These are phyloP conservation scores for Craspedostauros australis DNA, from an alignment of 108 stramenopile species.

Conservation along the genomic window DNA sequence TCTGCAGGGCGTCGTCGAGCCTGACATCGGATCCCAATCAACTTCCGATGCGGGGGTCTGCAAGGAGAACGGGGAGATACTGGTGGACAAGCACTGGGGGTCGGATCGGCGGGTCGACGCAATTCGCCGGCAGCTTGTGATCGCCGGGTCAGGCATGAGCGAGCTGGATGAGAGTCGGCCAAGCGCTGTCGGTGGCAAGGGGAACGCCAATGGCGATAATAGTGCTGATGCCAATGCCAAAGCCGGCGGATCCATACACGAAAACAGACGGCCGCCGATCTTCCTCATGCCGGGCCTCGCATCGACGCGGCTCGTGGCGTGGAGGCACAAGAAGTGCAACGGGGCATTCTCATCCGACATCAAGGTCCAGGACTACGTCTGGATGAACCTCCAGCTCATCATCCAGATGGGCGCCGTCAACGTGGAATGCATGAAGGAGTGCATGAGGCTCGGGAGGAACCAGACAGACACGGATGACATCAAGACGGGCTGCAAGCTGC, in stretches of 20 bases:
- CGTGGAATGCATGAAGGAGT: conserved; percentile 63
- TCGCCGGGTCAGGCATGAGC: conserved; percentile 17
- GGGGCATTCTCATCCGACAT: conserved; percentile 57
- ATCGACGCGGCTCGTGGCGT: conserved; percentile 73
- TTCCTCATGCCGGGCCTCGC: conserved; percentile 82
- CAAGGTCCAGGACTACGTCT: conserved; percentile 81
- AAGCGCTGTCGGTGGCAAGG: too few species aligned
- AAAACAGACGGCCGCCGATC: conserved; percentile 62
- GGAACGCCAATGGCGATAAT: not conserved
- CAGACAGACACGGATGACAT: conserved; percentile 68
- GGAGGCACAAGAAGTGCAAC: conserved; percentile 69
- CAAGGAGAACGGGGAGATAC: conserved; percentile 15
- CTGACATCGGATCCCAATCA: conserved; percentile 13
- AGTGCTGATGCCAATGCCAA: conserved; percentile 5
- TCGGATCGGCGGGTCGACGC: conserved; percentile 42
- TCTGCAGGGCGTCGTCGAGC: conserved; percentile 32
- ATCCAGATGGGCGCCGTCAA: conserved; percentile 79
- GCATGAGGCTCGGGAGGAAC: conserved; percentile 65
- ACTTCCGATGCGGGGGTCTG: conserved; percentile 23
- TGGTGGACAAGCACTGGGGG: conserved; percentile 83
- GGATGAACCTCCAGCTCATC: conserved; percentile 75
- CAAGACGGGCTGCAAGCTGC: conserved; percentile 66
- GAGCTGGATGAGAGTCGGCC: too few species aligned
- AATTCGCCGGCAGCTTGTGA: conserved; percentile 62
- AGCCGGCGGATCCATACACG: conserved; percentile 13